phyloP scores from a whole-genome alignment of 208 protist species.

The Leishmania gerbilli region DNA sequence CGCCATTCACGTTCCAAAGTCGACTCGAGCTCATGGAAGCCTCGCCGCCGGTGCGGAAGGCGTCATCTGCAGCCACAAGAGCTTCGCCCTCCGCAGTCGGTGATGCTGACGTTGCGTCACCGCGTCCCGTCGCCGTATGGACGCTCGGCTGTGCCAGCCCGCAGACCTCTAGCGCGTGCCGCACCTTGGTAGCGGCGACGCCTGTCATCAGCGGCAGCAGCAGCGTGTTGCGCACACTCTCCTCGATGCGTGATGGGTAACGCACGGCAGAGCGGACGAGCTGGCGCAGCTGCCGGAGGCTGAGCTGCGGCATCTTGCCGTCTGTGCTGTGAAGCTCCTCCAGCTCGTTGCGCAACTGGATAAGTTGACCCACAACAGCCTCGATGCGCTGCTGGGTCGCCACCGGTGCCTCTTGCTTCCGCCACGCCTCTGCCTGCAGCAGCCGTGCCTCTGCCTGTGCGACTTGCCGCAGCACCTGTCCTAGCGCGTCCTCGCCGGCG shows the following conservation, averaged over 20 bases:
- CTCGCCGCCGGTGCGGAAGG: background rate
- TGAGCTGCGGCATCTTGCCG: constrained; percentile 73
- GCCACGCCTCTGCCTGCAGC: constrained; percentile 18
- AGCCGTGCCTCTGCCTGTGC: constrained; percentile 38
- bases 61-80: background rate
- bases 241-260: constrained; percentile 55
- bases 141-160: constrained; percentile 27
- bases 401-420: background rate
- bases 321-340: constrained; percentile 53
- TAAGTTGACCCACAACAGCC: constrained; percentile 37
- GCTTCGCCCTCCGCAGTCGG: background rate
- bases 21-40: constrained; percentile 8
- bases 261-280: constrained; percentile 59
- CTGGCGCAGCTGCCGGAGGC: constrained; percentile 73
- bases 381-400: constrained; percentile 16
- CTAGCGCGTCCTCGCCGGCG: constrained; percentile 38
- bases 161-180: constrained; percentile 51
- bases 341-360: constrained; percentile 56
- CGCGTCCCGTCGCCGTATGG: background rate
- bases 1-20: constrained; percentile 43
- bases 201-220: constrained; percentile 77
- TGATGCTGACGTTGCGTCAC: background rate
- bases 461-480: constrained; percentile 53
- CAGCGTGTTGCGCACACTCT: constrained; percentile 56
- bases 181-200: constrained; percentile 66